A percentile compares a stretch with the other conserved stretches of the same genome.
These are phyloP conservation scores for Limonomyces culmigenus DNA, from an alignment of 1,284 basidiomycete species.

Conservation along the genomic window DNA sequence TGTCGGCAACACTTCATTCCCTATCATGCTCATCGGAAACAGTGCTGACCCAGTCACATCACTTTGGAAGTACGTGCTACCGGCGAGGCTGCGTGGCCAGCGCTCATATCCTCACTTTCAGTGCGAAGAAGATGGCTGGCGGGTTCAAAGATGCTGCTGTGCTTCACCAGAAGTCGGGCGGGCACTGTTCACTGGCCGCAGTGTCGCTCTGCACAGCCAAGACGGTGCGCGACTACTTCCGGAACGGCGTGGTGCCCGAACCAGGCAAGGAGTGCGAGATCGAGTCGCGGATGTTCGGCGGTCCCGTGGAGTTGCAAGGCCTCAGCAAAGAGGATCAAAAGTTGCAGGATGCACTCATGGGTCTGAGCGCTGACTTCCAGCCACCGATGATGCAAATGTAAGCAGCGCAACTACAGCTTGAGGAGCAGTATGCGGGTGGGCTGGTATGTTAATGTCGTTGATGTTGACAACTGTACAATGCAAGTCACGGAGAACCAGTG, in stretches of 20 bases:
- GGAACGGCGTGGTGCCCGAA: slow-evolving; percentile 21
- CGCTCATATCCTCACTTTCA: slow-evolving; percentile 1
- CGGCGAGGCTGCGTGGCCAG: neutral
- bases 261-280: slow-evolving; percentile 21
- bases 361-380: too few species aligned
- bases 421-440: too few species aligned
- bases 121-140: slow-evolving; percentile 8
- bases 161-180: slow-evolving; percentile 8
- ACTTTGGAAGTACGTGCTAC: slow-evolving; percentile 3
- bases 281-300: slow-evolving; percentile 9
- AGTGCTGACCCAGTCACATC: slow-evolving; percentile 8
- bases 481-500: too few species aligned
- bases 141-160: slow-evolving; percentile 9
- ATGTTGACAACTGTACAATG: too few species aligned
- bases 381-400: too few species aligned
- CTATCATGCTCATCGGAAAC: slow-evolving; percentile 7
- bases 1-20: slow-evolving; percentile 4
- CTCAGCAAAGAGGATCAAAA: too few species aligned
- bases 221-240: slow-evolving; percentile 23
- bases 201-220: slow-evolving; percentile 26
- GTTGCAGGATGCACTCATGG: too few species aligned
- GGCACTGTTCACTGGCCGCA: slow-evolving; percentile 24
- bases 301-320: too few species aligned
- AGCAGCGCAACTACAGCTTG: too few species aligned
- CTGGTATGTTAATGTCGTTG: too few species aligned